Base-by-base conservation (phyloP, 371 early-diverging fungal species). In the Mortierella sp. region DNA sequence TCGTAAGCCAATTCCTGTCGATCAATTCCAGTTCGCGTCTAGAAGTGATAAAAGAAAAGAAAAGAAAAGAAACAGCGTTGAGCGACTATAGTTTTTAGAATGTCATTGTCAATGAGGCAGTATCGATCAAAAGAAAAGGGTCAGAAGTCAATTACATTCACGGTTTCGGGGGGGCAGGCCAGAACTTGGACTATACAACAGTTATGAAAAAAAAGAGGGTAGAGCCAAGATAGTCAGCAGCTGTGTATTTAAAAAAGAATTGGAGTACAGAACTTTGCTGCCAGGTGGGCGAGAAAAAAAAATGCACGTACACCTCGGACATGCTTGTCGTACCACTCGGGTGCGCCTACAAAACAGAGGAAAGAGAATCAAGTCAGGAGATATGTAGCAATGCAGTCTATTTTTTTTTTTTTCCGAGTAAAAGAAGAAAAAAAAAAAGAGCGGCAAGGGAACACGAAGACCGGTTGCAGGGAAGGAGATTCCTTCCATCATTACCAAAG, bases 321-420 rank as follows among this genome's bases (percentile, higher is more conserved):
- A 60, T 79, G 80, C 70, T 72, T 79, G 73, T 79, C 80, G 16
- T 79, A 79, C 64, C 72, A 79, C 56, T 79, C 80, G 64, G 80
- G 80, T 51, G 80, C 80, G 26, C 80, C 75, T 75, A 62, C n/a
- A n/a, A n/a, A n/a, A n/a, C n/a, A n/a, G n/a, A n/a, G n/a, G n/a
- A n/a, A n/a, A n/a, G n/a, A 59, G 46, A 11, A 37, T 37, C 37
- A 9, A 9, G 37, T 37, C 3, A 37, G 37, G 37, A 37, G 37
- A 37, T 9, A 37, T 9, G 37, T 37, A 37, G 9, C 37, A 37
- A 37, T 37, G 9, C 9, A 37, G 37, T 37, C n/a, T n/a, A n/a
- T n/a, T n/a, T n/a, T n/a, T n/a, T n/a, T n/a, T n/a, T 37, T 37
- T 37, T 37, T 37, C 37, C 37, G 37, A 3, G 37, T 5, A 37